A percentile compares a stretch with the other conserved stretches of the same genome.
Evolutionary conservation across 352 stramenopile genomes (phyloP).

Genomic region (Plasmopara viticola): DNA sequence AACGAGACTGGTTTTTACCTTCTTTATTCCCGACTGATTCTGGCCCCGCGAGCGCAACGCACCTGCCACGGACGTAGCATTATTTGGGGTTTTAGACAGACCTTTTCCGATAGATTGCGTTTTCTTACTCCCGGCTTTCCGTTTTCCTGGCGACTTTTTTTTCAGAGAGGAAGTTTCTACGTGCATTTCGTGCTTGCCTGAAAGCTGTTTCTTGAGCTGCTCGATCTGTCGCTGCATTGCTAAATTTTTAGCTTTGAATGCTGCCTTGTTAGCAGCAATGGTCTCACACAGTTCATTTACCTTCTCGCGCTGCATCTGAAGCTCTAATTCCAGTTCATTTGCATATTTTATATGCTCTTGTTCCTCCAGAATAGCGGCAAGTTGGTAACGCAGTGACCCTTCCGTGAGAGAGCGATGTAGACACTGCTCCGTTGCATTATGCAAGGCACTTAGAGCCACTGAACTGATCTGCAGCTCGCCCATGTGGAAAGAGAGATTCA

Average conservation of each 20-base stretch:
- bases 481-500: constrained; percentile 28
- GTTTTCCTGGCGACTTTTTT: constrained; percentile 40
- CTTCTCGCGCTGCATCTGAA: constrained; percentile 51
- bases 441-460: constrained; percentile 65
- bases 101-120: constrained; percentile 38
- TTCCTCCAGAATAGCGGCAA: constrained; percentile 49
- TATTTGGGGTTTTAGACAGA: constrained; percentile 33
- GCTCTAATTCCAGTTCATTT: constrained; percentile 33
- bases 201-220: constrained; percentile 43
- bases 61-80: constrained; percentile 42
- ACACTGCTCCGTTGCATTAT: constrained; percentile 72
- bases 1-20: constrained; percentile 38
- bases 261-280: constrained; percentile 49
- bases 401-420: constrained; percentile 50
- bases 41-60: constrained; percentile 42
- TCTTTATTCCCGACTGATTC: constrained; percentile 46
- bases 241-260: constrained; percentile 60
- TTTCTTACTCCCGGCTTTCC: constrained; percentile 42
- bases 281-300: constrained; percentile 45
- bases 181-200: constrained; percentile 25
- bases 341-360: constrained; percentile 26
- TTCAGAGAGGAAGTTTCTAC: constrained; percentile 31
- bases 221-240: constrained; percentile 64
- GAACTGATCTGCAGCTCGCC: constrained; percentile 49
- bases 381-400: constrained; percentile 50